Evolutionary conservation across 1,284 basidiomycete genomes (phyloP), one percentile per base, ranked within the genome.

Genomic region (Ceraceosorus guamensis): DNA sequence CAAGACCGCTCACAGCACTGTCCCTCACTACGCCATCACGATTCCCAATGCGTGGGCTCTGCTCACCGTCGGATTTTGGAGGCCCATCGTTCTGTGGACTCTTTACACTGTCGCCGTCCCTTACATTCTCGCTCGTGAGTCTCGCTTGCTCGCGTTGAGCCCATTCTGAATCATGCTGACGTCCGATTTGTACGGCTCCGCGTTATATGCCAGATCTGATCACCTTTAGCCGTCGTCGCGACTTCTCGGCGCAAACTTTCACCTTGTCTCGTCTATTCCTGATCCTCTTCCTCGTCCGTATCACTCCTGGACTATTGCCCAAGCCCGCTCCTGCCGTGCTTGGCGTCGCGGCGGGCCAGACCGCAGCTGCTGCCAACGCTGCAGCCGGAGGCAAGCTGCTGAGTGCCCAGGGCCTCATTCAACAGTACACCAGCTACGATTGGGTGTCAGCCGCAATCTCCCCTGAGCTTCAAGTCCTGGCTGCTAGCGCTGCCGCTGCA

Each of bases 221-320:
- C 57, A 70, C 67, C 16, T 70, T 70, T 48, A 64, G 68, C 50
- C 57, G 67, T 14, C 57, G 56, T 32, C 37, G 53, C 24, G 54
- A 68, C 55, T 64, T 66, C n/a, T 70, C 67, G 49, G 43, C 60
- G 33, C 52, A 62, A 46, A 66, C 67, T 33, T 70, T 70, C 57
- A 54, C 63, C 31, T 48, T 68, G 49, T 60, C 63, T 6, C 66
- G 66, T 52, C 62, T 69, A 44, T 66, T 63, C 52, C 56, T 60
- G n/a, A 60, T 69, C 39, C 55, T 65, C 53, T 60, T 63, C 55
- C 53, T 69, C 7, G 59, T 58, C 2, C 57, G 58, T 32, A 46
- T 67, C 16, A 49, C 62, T 44, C 59, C 60, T 39, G 56, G 57
- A n/a, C 47, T 67, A 45, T 55, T 49, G 18, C 53, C 65, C 0